These are phyloP conservation scores for Malania oleifera DNA, from an alignment of 164 flowering plant species.

Conservation along the genomic window DNA sequence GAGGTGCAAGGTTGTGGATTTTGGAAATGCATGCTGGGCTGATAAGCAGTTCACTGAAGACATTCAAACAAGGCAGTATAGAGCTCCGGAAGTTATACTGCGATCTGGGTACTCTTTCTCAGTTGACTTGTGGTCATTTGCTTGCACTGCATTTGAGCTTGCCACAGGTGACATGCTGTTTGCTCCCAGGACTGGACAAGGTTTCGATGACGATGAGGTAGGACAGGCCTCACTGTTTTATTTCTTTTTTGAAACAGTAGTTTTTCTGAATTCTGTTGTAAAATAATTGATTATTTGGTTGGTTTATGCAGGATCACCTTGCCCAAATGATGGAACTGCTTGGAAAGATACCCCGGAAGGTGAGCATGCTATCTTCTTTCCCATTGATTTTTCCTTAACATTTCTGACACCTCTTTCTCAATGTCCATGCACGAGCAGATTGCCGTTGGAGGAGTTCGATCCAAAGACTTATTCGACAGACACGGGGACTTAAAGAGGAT, in stretches of 20 bases:
- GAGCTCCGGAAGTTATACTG: conserved; percentile 92
- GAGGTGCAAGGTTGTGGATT: conserved; percentile 89
- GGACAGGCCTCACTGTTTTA: background rate
- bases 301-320: conserved; percentile 88
- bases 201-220: conserved; percentile 90
- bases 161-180: conserved; percentile 96
- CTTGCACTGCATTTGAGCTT: conserved; percentile 88
- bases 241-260: background rate
- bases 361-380: conserved; percentile 18
- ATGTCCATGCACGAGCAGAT: conserved; percentile 36
- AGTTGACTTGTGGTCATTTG: conserved; percentile 97
- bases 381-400: conserved; percentile 5
- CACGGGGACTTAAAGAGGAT: conserved; percentile 92
- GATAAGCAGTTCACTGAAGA: conserved; percentile 69
- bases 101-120: conserved; percentile 69
- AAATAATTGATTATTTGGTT: conserved; percentile 7
- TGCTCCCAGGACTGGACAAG: conserved; percentile 75
- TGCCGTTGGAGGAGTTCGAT: conserved; percentile 66
- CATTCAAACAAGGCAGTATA: conserved; percentile 91
- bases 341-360: conserved; percentile 96
- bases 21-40: conserved; percentile 95
- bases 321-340: conserved; percentile 97
- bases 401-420: conserved; percentile 7
- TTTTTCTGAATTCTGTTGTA: background rate
- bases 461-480: conserved; percentile 84